Evolutionary conservation across 345 rosid species (phyloP), one percentile per base, ranked within the genome.

Genomic region (Eutrema heterophyllum): DNA sequence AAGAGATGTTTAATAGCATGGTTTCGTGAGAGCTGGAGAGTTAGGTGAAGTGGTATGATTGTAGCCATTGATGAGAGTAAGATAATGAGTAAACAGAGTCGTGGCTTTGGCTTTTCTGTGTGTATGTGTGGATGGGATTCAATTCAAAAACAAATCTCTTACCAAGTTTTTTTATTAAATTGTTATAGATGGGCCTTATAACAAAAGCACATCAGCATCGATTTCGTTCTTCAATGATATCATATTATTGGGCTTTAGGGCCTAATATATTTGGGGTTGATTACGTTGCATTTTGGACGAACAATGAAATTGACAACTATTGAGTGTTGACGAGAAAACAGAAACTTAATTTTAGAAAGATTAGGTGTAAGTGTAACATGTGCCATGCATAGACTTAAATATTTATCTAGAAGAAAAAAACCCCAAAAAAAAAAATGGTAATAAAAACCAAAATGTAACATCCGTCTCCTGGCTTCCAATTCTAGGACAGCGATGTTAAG

Each of bases 1-100:
- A 59, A 11, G 93, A 82, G 80, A 85, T 80, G 79, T 82, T 83
- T 68, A 85, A 74, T 32, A 89, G 78, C 97, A 94, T 94, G 88
- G 89, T 69, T 82, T 70, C 68, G 62, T 32, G 49, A 24, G 62
- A 2, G 50, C 16, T 27, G 50, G 50, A 44, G 66, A 82, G 73
- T 80, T 67, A 81, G 51, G 64, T 67, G 72, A 43, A 63, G 48
- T 81, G 66, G 79, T 77, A 32, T 46, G 51, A 70, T 69, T 14
- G n/a, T 38, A 76, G 74, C 64, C 79, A 75, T 75, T 52, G 12
- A 41, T 49, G 49, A 58, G 33, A 26, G 29, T 5, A 12, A 62
- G 70, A 68, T 76, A 39, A 67, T 11, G 45, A 18, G 45, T 10
- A 30, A 39, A 40, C 54, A 67, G 63, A 67, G 68, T 41, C 68